These are phyloP conservation scores for Coniochaeta ligniaria DNA, from an alignment of 2,329 filamentous ascomycete species.

Conservation along the genomic window DNA sequence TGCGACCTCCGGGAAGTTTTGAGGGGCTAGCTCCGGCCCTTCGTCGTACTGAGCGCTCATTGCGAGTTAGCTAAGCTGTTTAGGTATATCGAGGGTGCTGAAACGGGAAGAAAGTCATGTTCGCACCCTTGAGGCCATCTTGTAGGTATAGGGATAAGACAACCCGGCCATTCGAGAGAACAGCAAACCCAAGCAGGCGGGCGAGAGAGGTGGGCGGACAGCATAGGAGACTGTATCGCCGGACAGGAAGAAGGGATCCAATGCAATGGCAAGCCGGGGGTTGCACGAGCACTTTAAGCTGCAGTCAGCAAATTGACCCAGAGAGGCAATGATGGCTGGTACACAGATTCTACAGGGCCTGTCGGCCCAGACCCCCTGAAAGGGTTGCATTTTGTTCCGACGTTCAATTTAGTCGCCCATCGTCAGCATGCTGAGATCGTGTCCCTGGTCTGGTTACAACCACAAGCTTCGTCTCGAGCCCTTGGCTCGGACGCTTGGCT, in stretches of 20 bases:
- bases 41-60: conserved; percentile 7
- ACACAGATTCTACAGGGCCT: not conserved
- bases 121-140: not conserved
- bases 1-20: conserved; percentile 15
- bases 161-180: not conserved
- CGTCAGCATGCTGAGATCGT: not conserved
- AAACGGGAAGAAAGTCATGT: not conserved
- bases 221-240: not conserved
- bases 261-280: not conserved
- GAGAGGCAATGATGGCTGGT: not conserved
- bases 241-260: not conserved
- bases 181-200: not conserved
- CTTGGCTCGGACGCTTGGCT: not conserved
- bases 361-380: not conserved
- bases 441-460: not conserved
- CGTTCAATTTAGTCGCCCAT: not conserved
- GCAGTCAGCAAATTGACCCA: conserved; percentile 1
- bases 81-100: not conserved
- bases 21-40: conserved; percentile 13
- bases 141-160: not conserved
- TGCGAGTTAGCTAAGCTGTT: not conserved
- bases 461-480: not conserved
- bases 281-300: not conserved
- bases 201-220: not conserved
- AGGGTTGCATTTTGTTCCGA: not conserved